Base-by-base conservation (phyloP, 2,329 filamentous ascomycete species). In the Diaporthe caulivora region DNA sequence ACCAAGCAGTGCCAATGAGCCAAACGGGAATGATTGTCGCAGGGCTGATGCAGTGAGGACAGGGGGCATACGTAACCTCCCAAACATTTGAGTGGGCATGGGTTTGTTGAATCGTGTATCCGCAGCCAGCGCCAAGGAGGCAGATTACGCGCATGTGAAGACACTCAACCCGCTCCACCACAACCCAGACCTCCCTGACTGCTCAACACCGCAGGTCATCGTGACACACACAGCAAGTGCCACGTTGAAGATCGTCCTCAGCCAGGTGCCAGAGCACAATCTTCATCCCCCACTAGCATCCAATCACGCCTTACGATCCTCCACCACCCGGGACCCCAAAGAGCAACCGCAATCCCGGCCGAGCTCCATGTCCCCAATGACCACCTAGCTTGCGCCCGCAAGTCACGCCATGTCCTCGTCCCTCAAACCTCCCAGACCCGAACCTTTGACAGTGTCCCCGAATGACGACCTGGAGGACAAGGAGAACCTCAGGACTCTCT, bases 341-440 rank as follows among this genome's bases (percentile, higher is more conserved):
- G 53, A 49, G 64, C 40, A 64, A 37, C 42, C 29, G 51, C 54
- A 34, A 24, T 15, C 44, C 37, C 65, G 44, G 64, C 44, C 55
- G 54, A 70, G 51, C 54, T 54, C 65, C 37, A 73, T 60, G 53
- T 37, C 47, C 29, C 60, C 55, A 42, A 71, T 62, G 53, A 65
- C 71, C 58, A 65, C 75, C 55, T 73, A 72, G 42, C 72, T 69
- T 69, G 74, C 75, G 75, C 77, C 76, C 77, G 75, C 71, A 74
- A 78, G 78, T 79, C 77, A 77, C 83, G 82, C 81, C 83, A 89
- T 89, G 87, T 81, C 85, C 80, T 84, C 86, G 79, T 81, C 83
- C 78, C 83, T 84, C 76, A 80, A 80, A 76, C 82, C 82, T 72
- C 80, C 81, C 77, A 77, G 80, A 76, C 76, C 80, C 65, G 76